Base-by-base conservation (phyloP, 2,329 filamentous ascomycete species). In the Colletotrichum sp. region DNA sequence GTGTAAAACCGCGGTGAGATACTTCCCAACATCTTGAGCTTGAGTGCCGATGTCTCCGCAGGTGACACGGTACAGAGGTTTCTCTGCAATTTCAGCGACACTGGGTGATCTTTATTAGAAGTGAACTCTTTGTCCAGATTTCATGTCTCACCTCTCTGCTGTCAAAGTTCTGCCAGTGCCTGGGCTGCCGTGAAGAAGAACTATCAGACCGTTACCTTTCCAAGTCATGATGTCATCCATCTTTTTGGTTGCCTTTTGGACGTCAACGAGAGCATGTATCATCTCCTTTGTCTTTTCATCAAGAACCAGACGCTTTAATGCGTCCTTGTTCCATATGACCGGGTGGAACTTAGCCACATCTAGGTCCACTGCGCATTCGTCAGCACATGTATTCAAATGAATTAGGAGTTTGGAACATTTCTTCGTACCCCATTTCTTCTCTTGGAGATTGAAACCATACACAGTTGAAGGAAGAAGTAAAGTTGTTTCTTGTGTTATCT, bases 91-190 rank as follows among this genome's bases (percentile, higher is more conserved):
- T 49, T 49, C 44, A 0, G 44, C 44, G 0, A 49, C 44, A 21
- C 44, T 49, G 39, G 0, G 9, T 0, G 5, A 6, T 0, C 5
- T n/a, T 44, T 0, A 10, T 8, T n/a, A 44, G 3, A 4, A 9
- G 0, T 9, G 0, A 44, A 18, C 4, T 44, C 16, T 8, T 9
- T 36, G 12, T 36, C 34, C 1, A 36, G 1, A 7, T 4, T 8
- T 0, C 1, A 2, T 16, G 7, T 39, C 39, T 44, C 6, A 49
- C 44, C 44, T 49, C 18, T 49, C 44, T 0, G 44, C 44, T 0
- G 44, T 49, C 18, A 49, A 1, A 0, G 44, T 49, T 21, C 21
- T 49, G 0, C 44, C 44, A 1, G 44, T 49, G 0, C 44, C 44
- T 0, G 44, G 44, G 10, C 44, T 49, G 5, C 44, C 44, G 13